Evolutionary conservation across 129 eudicot genomes (phyloP), one percentile per base, ranked within the genome.

Genomic region (Pulicaria dysenterica): DNA sequence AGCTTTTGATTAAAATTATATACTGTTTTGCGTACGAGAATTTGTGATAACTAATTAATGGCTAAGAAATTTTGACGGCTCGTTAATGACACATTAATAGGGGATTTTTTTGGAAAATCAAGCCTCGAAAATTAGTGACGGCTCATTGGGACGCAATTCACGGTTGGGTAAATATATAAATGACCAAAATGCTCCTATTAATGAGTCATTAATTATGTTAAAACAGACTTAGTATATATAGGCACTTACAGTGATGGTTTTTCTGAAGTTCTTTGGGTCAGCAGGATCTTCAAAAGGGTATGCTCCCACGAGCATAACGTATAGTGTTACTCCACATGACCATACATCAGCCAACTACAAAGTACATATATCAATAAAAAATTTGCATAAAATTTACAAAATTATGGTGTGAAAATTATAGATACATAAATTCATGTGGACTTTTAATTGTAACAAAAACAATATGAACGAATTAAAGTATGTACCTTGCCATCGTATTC

Each of bases 241-340:
- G 11, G 6, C 17, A 70, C 82, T 84, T 69, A 89, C 96, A 0
- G 82, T 57, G 42, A 89, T 89, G 3, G 92, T 86, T 79, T 89
- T 89, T 51, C 92, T 77, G 79, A 89, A 84, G 69, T 89, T 89
- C 67, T 84, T 89, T 2, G 92, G 90, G 50, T 89, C 96, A 44
- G 81, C 74, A 1, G 87, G 88, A 45, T 89, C 96, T 86, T 89
- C 96, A 50, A 89, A 89, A 77, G 96, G 96, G 72, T 89, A 89
- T 31, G 88, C 88, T 67, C 96, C 96, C 64, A 89, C 96, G 72
- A 89, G 71, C 96, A 89, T 89, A 43, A 89, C 96, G 38, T 89
- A 89, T 4, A 89, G 83, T 39, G 96, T 89, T 64, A 89, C 96
- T 39, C 96, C 96, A 86, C 92, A 86, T 11, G 96, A 89, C 96